Percentiles rank a stretch among this genome's conserved stretches.
Conservation (phyloP, 2,329 filamentous ascomycete genomes). For the Sordariomycetes sp. region DNA sequence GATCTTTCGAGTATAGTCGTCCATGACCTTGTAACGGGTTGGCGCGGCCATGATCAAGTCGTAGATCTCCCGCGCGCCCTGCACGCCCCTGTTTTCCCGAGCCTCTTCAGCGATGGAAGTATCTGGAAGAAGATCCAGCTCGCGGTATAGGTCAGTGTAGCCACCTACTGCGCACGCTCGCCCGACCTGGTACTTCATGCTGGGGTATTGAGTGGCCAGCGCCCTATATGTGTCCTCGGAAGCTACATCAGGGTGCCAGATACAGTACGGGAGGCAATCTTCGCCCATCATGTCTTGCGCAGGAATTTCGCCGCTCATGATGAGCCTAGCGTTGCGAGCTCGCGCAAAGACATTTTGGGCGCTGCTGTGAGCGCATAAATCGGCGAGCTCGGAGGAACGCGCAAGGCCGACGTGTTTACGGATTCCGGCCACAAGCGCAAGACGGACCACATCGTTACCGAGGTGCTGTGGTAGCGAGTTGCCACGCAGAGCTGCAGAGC, state of each 20-base stretch:
- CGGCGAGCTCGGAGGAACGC: background rate
- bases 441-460: conserved; percentile 1
- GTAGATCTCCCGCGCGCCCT: conserved; percentile 14
- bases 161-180: conserved; percentile 29
- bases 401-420: background rate
- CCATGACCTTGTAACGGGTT: conserved; percentile 20
- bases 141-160: conserved; percentile 21
- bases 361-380: background rate
- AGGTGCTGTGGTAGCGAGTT: background rate
- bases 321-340: conserved; percentile 19
- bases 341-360: conserved; percentile 1
- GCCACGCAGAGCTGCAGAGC: conserved; percentile 1
- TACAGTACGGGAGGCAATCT: conserved; percentile 25
- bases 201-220: conserved; percentile 18
- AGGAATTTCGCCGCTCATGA: conserved; percentile 25
- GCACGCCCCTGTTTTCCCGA: conserved; percentile 6
- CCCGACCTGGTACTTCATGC: conserved; percentile 26
- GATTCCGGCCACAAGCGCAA: conserved; percentile 1
- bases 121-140: conserved; percentile 27
- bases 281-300: conserved; percentile 6
- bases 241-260: conserved; percentile 28
- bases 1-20: conserved; percentile 20
- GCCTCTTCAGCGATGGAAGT: conserved; percentile 29
- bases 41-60: conserved; percentile 16
- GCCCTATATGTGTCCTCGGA: conserved; percentile 23